phyloP scores from a whole-genome alignment of 306 rosid genomes.

The Sesbania bispinosa region DNA sequence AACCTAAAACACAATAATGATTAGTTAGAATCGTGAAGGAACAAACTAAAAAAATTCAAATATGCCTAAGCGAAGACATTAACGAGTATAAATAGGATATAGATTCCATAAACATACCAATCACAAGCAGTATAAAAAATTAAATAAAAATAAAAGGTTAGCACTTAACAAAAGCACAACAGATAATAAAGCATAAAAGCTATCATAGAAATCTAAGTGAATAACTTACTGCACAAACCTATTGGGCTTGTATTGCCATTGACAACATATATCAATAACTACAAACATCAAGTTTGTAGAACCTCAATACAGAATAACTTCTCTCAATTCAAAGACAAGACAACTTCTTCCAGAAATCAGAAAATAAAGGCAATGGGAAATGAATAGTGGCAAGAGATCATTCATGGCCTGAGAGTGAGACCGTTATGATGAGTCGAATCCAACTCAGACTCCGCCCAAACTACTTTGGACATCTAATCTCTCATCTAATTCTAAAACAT shows the following conservation, averaged over 20 bases:
- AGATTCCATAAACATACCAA: background rate
- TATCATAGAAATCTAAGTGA: background rate
- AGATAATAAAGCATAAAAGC: background rate
- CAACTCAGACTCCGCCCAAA: background rate
- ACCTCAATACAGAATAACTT: background rate
- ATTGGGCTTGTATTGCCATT: background rate
- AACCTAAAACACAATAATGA: conserved; percentile 51
- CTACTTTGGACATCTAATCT: background rate
- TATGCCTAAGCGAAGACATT: background rate
- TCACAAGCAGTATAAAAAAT: background rate
- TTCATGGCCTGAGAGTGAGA: background rate
- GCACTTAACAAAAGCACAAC: background rate
- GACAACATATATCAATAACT: background rate
- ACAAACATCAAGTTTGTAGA: background rate
- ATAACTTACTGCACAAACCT: background rate
- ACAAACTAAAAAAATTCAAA: background rate
- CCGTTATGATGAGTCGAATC: background rate
- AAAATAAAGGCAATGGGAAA: background rate
- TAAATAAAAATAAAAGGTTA: background rate
- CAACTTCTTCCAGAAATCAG: background rate
- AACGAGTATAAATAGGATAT: background rate
- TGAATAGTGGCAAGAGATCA: background rate
- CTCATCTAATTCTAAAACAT: conserved; percentile 5
- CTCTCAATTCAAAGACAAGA: background rate
- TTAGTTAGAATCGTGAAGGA: conserved; percentile 19